A percentile compares a stretch with the other conserved stretches of the same genome.
Conservation (phyloP, 257 asterid genomes). For the Lantana camara region DNA sequence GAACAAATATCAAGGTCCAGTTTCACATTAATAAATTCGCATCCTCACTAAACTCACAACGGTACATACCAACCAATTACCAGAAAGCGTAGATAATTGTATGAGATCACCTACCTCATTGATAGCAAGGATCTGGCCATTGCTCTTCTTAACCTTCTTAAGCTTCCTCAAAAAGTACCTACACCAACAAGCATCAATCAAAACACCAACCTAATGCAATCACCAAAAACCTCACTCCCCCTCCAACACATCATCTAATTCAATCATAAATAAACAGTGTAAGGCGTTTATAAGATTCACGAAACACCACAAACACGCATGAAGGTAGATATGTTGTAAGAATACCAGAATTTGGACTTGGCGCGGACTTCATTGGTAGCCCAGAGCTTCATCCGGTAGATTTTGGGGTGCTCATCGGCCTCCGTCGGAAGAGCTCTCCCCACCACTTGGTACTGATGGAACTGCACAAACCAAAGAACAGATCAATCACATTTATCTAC, state of each 20-base stretch:
- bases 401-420: slow-evolving; percentile 79
- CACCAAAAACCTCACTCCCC: background rate
- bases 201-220: background rate
- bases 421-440: slow-evolving; percentile 93
- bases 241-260: background rate
- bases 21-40: no score
- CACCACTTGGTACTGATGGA: slow-evolving; percentile 91
- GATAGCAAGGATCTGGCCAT: slow-evolving; percentile 85
- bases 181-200: slow-evolving; percentile 12
- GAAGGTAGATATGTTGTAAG: background rate
- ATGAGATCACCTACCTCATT: slow-evolving; percentile 57
- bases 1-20: no score
- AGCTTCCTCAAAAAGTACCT: slow-evolving; percentile 93
- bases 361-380: slow-evolving; percentile 95
- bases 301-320: background rate
- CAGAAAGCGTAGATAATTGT: background rate
- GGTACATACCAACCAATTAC: background rate
- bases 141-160: slow-evolving; percentile 90
- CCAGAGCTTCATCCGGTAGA: slow-evolving; percentile 96
- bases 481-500: slow-evolving; percentile 5
- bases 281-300: background rate
- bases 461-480: slow-evolving; percentile 43
- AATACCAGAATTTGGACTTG: slow-evolving; percentile 82
- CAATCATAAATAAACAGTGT: no score
- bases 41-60: background rate